Conservation (phyloP, 495 filamentous ascomycete genomes). For the Xylaria palmicola region DNA sequence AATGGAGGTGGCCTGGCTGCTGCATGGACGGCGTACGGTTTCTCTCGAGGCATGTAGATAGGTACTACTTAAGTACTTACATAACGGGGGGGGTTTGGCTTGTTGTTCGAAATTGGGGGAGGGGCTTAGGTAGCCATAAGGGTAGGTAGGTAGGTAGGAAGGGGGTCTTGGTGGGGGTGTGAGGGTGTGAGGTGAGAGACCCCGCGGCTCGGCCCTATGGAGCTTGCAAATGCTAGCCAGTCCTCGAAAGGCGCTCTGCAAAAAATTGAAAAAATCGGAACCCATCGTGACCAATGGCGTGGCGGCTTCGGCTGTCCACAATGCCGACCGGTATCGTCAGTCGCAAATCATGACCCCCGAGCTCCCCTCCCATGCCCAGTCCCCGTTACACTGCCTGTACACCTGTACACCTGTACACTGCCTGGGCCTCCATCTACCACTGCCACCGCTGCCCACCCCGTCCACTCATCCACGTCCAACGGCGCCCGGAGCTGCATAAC, state of each 20-base stretch:
- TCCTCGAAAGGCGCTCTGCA: neutral
- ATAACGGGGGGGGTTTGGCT: neutral
- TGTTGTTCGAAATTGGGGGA: neutral
- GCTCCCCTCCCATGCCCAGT: slow-evolving; percentile 3
- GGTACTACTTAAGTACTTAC: no score
- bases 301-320: slow-evolving; percentile 25
- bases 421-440: no score
- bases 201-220: slow-evolving; percentile 15
- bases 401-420: no score
- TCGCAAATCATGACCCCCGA: slow-evolving; percentile 21
- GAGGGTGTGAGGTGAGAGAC: neutral
- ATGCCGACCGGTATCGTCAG: slow-evolving; percentile 33
- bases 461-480: slow-evolving; percentile 12
- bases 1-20: neutral
- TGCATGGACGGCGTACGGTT: neutral
- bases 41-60: neutral
- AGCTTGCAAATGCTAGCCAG: slow-evolving; percentile 7
- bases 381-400: slow-evolving; percentile 16
- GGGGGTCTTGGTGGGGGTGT: slow-evolving; percentile 10
- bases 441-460: neutral
- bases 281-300: slow-evolving; percentile 22
- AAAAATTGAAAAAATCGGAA: slow-evolving; percentile 21
- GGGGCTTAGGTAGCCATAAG: neutral
- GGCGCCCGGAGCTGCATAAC: slow-evolving; percentile 15
- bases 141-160: no score